phyloP scores from a whole-genome alignment of 139 green algal species.

The Coelastrella sp. region DNA sequence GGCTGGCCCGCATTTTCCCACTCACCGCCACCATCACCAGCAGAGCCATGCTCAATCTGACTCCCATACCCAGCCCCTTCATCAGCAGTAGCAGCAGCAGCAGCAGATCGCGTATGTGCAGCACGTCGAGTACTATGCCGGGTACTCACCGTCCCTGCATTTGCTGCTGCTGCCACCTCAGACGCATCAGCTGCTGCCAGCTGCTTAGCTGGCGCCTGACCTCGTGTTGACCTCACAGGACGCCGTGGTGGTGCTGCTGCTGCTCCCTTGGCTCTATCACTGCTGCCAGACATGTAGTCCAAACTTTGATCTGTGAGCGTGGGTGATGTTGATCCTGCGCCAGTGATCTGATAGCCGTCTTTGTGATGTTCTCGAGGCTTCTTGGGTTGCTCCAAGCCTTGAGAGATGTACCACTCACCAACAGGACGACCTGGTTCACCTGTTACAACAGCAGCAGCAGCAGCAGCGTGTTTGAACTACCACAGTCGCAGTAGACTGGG shows the following conservation, averaged over 20 bases:
- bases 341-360: too few relatives aligned
- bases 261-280: background rate
- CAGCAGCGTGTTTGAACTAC: background rate
- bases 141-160: too few relatives aligned
- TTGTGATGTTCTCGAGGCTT: conserved; percentile 37
- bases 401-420: conserved; percentile 34
- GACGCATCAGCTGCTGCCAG: background rate
- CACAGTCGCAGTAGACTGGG: too few relatives aligned
- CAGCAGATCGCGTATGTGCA: background rate
- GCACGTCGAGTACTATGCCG: background rate
- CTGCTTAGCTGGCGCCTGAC: background rate
- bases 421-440: conserved; percentile 23
- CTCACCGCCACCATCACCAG: too few relatives aligned
- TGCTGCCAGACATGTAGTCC: background rate
- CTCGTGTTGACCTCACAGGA: background rate
- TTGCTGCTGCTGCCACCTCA: background rate
- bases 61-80: too few relatives aligned
- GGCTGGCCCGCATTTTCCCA: too few relatives aligned
- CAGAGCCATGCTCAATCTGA: too few relatives aligned
- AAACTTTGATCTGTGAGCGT: background rate
- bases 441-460: background rate
- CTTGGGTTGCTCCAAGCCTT: conserved; percentile 41
- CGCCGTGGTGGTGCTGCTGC: background rate
- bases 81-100: background rate
- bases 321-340: background rate